Conservation (phyloP, 1,284 basidiomycete species). For the Filobasidium uniguttulatum region DNA sequence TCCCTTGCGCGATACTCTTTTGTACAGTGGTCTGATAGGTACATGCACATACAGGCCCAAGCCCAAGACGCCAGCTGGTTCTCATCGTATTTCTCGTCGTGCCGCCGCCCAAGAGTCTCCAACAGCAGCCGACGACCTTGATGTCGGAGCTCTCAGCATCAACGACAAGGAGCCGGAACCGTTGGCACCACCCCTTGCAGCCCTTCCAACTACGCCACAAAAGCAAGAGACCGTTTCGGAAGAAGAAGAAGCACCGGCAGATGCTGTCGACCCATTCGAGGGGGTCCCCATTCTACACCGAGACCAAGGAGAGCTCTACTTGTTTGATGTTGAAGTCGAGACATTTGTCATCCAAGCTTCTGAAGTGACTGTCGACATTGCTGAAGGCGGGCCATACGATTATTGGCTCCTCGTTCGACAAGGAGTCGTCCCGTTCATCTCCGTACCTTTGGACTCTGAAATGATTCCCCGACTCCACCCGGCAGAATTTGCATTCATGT, state of each 20-base stretch:
- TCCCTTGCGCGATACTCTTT: too few relatives aligned
- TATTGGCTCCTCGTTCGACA: slow-evolving; percentile 37
- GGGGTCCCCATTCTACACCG: slow-evolving; percentile 32
- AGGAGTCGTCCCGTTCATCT: slow-evolving; percentile 30
- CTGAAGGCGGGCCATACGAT: slow-evolving; percentile 44
- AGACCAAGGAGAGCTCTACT: slow-evolving; percentile 42
- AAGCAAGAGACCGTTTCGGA: slow-evolving; percentile 4
- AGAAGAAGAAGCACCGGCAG: slow-evolving; percentile 12
- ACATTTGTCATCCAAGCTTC: slow-evolving; percentile 59
- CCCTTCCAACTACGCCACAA: too few relatives aligned
- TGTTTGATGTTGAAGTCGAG: slow-evolving; percentile 58
- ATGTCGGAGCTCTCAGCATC: slow-evolving; percentile 6
- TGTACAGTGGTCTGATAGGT: too few relatives aligned
- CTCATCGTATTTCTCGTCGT: slow-evolving; percentile 4
- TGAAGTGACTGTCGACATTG: slow-evolving; percentile 53
- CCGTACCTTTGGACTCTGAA: slow-evolving; percentile 36
- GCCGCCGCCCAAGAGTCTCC: slow-evolving; percentile 4
- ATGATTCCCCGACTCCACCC: slow-evolving; percentile 47
- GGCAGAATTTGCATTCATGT: slow-evolving; percentile 51
- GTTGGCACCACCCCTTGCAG: slow-evolving; percentile 1
- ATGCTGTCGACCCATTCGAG: slow-evolving; percentile 30
- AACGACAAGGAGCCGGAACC: slow-evolving; percentile 3
- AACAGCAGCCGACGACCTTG: slow-evolving; percentile 1
- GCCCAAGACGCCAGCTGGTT: slow-evolving; percentile 9
- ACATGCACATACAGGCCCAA: slow-evolving; percentile 5